Evolutionary conservation across 2,329 filamentous ascomycete genomes (phyloP), one percentile per base, ranked within the genome.

Genomic region (Pezicula radicicola): DNA sequence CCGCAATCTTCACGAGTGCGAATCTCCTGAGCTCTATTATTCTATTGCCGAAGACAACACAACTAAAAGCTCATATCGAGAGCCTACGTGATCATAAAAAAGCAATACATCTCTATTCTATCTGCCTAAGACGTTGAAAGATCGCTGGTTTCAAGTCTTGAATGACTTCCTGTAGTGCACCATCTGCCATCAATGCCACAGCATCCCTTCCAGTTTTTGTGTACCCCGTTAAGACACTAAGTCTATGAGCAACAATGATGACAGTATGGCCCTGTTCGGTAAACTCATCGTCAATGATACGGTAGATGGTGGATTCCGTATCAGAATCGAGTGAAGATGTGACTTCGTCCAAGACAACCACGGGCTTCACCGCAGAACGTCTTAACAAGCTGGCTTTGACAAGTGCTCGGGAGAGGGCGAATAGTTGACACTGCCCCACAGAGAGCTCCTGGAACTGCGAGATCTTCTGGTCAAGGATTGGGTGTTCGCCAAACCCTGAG

Each of bases 381-480:
- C 48, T 30, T 13, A 50, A 12, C 0, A 44, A 46, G n/a, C 55
- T 42, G 7, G 49, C 53, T 6, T 67, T 62, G 12, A 79, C 52
- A 7, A 80, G 63, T 1, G 75, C 73, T 4, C 78, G 68, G 0
- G 74, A 75, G 9, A 81, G 65, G 10, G 70, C 70, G 47, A 80
- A 72, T 0, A 80, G 61, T 60, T 80, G 78, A 43, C 64, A 64
- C 56, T 81, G 72, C 2, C 77, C 77, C 1, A 60, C 59, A 1
- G 68, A 71, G 3, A 72, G 51, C 7, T 59, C 49, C 1, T 58
- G 61, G 2, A 70, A 54, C 2, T 48, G 46, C 2, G 60, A 62
- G 4, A 71, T 43, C 2, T 54, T 52, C 4, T 49, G 52, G 40
- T 70, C 63, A 0, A 70, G 56, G 36, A 66, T 55, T 49, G 40